A percentile compares a stretch with the other conserved stretches of the same genome.
phyloP scores from a whole-genome alignment of 495 filamentous ascomycete genomes.

The Pseudomonodictys pantanalensis region DNA sequence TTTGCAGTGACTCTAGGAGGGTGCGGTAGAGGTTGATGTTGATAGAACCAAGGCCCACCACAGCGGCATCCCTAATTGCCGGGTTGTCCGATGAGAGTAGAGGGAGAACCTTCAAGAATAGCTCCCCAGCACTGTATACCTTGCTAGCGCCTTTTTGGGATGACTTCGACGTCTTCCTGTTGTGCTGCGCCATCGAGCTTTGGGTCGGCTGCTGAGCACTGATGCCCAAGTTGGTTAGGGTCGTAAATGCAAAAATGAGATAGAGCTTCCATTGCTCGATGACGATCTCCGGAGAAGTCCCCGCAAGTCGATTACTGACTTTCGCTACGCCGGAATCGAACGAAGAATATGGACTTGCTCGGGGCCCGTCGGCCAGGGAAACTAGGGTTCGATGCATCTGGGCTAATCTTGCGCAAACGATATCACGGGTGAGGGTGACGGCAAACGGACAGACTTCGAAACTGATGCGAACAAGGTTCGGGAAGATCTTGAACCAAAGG shows the following conservation, averaged over 20 bases:
- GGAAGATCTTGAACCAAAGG: constrained; percentile 96
- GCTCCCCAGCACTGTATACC: constrained; percentile 77
- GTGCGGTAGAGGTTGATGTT: constrained; percentile 94
- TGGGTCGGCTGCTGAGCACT: constrained; percentile 47
- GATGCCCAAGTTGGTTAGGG: constrained; percentile 74
- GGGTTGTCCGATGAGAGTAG: constrained; percentile 72
- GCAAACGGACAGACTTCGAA: constrained; percentile 89
- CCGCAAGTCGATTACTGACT: constrained; percentile 52
- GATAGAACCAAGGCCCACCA: constrained; percentile 86
- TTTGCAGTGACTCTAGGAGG: constrained; percentile 83
- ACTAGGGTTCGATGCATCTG: constrained; percentile 87
- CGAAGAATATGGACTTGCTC: constrained; percentile 57
- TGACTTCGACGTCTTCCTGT: constrained; percentile 77
- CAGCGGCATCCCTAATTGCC: constrained; percentile 84
- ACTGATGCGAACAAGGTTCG: constrained; percentile 86
- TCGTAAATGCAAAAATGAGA: constrained; percentile 94
- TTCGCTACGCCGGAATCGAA: constrained; percentile 52
- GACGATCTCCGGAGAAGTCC: constrained; percentile 78
- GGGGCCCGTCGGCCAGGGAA: constrained; percentile 68
- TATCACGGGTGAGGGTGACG: constrained; percentile 81
- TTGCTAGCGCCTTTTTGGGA: constrained; percentile 68
- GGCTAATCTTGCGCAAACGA: constrained; percentile 84
- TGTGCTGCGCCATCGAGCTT: constrained; percentile 70
- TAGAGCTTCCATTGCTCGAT: constrained; percentile 99
- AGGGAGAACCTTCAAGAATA: constrained; percentile 89